Base-by-base conservation (phyloP, 2,329 filamentous ascomycete species). In the Cucurbitaria berberidis region DNA sequence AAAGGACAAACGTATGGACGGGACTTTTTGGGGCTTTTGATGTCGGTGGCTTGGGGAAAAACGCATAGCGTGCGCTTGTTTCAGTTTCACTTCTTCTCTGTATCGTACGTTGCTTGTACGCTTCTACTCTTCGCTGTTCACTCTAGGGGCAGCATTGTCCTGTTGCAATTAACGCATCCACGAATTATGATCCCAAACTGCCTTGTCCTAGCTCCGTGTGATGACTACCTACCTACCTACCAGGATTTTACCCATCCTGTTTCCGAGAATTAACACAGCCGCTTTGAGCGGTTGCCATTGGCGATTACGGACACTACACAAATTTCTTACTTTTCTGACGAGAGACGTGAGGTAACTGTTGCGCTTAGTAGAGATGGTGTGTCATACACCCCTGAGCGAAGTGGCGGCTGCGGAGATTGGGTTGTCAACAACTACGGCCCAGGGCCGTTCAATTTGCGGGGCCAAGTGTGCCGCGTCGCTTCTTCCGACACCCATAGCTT, bases 81-180 rank as follows among this genome's bases (percentile, higher is more conserved):
- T 51, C 35, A 43, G 39, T 52, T 62, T 57, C 51, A 27, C 43
- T 57, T 62, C 56, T 59, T 54, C 40, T 46, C 38, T 62, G 53
- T 57, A 62, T 55, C 53, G 45, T 46, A 57, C 41, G 56, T 51
- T 62, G 40, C 48, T 53, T 43, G 44, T 48, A 55, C 47, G 51
- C 48, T 45, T 49, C 21, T 49, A 41, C 18, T 50, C 42, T 38
- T 42, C 45, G 49, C 55, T 57, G 41, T 55, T 43, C 45, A 51
- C 26, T 43, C 24, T 48, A 46, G 45, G 45, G 35, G 41, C 27
- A 48, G 48, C 48, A 36, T 55, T 45, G 13, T 38, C 50, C 45
- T 39, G 41, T 52, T 50, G 36, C 48, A 56, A 56, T 56, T 50
- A 46, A 53, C 53, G 49, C 49, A 49, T 53, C 53, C 53, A 56